Percentiles rank a stretch among this genome's conserved stretches.
Conservation (phyloP, 2,329 filamentous ascomycete species). For the Talaromyces verruculosus region DNA sequence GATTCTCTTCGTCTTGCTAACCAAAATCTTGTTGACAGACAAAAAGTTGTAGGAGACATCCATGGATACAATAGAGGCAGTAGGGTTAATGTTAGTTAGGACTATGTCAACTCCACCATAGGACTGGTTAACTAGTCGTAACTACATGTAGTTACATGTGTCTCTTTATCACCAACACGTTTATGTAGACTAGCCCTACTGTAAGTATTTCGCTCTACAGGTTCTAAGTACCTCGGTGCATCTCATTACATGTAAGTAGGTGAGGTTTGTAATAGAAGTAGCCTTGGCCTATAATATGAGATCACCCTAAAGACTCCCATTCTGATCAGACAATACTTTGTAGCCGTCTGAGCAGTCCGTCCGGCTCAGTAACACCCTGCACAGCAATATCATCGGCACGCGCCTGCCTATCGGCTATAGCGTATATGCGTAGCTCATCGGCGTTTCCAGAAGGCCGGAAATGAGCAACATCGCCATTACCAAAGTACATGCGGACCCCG, state of each 20-base stretch:
- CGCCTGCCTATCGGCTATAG: constrained; percentile 33
- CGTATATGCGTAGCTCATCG: constrained; percentile 37
- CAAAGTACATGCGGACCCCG: constrained; percentile 34
- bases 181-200: no score
- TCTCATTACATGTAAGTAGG: neutral
- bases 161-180: no score
- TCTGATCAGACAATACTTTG: constrained; percentile 23
- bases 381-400: constrained; percentile 33
- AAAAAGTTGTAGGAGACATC: no score
- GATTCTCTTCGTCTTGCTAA: no score
- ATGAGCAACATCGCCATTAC: constrained; percentile 36
- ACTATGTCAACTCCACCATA: no score
- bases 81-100: no score
- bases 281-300: neutral
- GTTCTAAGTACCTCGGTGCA: neutral
- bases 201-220: no score
- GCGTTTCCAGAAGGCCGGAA: constrained; percentile 37
- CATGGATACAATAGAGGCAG: no score
- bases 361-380: constrained; percentile 30
- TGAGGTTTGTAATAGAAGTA: neutral
- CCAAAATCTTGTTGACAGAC: no score
- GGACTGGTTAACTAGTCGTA: no score
- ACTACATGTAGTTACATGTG: no score
- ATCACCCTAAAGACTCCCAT: neutral
- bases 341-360: constrained; percentile 31